Evolutionary conservation across 2,329 filamentous ascomycete genomes (phyloP).

Genomic region (Xenoacremonium recifei): DNA sequence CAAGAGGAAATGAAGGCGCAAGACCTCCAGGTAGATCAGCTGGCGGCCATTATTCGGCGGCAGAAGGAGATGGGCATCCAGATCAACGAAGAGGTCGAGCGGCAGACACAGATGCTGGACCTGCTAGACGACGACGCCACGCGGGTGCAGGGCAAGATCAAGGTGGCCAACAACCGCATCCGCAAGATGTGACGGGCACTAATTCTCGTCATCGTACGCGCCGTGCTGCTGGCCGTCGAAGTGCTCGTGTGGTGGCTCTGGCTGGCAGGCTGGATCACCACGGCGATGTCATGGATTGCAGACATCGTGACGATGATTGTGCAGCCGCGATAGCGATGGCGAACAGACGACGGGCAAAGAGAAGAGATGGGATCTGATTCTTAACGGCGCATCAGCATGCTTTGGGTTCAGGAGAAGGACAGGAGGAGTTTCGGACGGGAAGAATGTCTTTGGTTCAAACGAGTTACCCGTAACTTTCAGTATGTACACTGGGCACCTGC

Average conservation of each 20-base stretch:
- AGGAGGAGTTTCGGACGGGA: too few relatives aligned
- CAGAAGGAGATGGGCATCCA: constrained; percentile 77
- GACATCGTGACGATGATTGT: constrained; percentile 26
- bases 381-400: too few relatives aligned
- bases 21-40: constrained; percentile 67
- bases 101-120: constrained; percentile 70
- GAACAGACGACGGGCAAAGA: too few relatives aligned
- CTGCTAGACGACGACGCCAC: constrained; percentile 65
- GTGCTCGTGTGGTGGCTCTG: constrained; percentile 32
- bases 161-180: constrained; percentile 70
- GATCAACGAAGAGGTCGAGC: constrained; percentile 71
- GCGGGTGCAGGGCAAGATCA: constrained; percentile 65
- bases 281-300: constrained; percentile 26
- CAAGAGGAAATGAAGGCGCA: constrained; percentile 72
- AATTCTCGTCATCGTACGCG: constrained; percentile 22
- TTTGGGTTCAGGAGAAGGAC: too few relatives aligned
- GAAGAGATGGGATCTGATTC: too few relatives aligned
- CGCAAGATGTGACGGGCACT: constrained; percentile 57
- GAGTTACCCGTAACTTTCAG: too few relatives aligned
- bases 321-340: constrained; percentile 10
- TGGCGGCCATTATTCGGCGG: constrained; percentile 67
- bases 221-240: constrained; percentile 27
- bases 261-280: constrained; percentile 20
- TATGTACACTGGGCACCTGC: too few relatives aligned
- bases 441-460: too few relatives aligned